phyloP scores from a whole-genome alignment of 345 rosid species.

The Gossypium arboreum region DNA sequence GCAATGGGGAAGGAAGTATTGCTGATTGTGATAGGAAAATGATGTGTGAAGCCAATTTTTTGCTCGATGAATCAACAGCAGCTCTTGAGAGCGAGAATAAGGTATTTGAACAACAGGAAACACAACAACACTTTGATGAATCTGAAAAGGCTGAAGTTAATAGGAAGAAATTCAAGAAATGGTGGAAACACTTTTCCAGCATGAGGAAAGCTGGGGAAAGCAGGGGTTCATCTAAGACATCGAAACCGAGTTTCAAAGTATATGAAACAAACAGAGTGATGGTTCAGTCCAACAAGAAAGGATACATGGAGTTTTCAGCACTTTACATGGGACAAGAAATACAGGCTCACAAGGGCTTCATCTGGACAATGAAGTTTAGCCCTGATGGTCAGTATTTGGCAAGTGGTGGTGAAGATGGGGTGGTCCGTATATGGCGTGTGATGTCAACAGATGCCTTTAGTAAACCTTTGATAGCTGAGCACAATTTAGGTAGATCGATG shows the following conservation, averaged over 20 bases:
- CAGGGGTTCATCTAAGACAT: constrained; percentile 5
- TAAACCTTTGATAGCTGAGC: constrained; percentile 27
- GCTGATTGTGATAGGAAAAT: constrained; percentile 37
- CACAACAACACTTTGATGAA: constrained; percentile 18
- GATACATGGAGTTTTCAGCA: constrained; percentile 65
- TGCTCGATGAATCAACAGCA: constrained; percentile 33
- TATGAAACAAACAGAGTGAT: constrained; percentile 38
- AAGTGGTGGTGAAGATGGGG: constrained; percentile 82
- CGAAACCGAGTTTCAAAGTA: constrained; percentile 13
- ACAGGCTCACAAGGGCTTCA: constrained; percentile 69
- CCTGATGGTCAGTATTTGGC: constrained; percentile 76
- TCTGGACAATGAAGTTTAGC: constrained; percentile 78
- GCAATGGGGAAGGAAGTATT: constrained; percentile 23
- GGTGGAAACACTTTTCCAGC: constrained; percentile 46
- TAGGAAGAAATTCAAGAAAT: constrained; percentile 38
- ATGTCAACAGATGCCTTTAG: constrained; percentile 34
- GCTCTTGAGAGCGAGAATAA: constrained; percentile 17
- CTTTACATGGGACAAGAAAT: constrained; percentile 55
- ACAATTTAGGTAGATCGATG: neutral
- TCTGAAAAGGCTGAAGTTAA: constrained; percentile 20
- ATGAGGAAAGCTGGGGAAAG: constrained; percentile 16
- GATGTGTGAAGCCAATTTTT: constrained; percentile 33
- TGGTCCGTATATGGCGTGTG: constrained; percentile 67
- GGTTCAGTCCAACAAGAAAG: constrained; percentile 62
- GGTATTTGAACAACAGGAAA: constrained; percentile 18